phyloP scores from a whole-genome alignment of 169 alveolate species.

The Plasmodium knowlesi region DNA sequence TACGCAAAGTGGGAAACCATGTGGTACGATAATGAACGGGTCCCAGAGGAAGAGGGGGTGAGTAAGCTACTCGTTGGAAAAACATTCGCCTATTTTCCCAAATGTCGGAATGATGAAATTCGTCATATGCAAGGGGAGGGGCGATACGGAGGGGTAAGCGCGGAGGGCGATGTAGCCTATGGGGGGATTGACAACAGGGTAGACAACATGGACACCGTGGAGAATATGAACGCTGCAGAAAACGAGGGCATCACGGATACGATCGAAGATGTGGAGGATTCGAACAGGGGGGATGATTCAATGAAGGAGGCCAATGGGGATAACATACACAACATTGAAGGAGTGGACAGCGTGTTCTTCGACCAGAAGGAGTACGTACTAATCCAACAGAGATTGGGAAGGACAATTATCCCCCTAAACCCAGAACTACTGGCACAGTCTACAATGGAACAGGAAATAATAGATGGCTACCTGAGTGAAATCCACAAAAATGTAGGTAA shows the following conservation, averaged over 20 bases:
- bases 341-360: constrained; percentile 5
- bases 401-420: constrained; percentile 62
- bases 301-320: neutral
- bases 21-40: constrained; percentile 72
- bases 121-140: neutral
- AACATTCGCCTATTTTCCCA: constrained; percentile 66
- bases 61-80: constrained; percentile 53
- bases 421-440: constrained; percentile 57
- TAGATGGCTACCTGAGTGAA: constrained; percentile 48
- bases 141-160: neutral
- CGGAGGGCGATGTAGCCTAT: neutral
- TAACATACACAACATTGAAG: neutral
- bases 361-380: constrained; percentile 31
- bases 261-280: neutral
- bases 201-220: constrained; percentile 1
- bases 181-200: neutral
- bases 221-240: neutral
- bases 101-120: neutral
- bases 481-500: constrained; percentile 42
- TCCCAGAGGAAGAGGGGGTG: constrained; percentile 67
- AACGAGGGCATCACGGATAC: neutral
- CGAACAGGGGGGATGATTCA: neutral
- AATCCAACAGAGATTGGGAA: constrained; percentile 39
- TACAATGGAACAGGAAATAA: constrained; percentile 44
- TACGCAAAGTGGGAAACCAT: constrained; percentile 1